Percentiles rank a stretch among this genome's conserved stretches.
phyloP scores from a whole-genome alignment of 768 basidiomycete genomes.

The Boletus subparvulus region DNA sequence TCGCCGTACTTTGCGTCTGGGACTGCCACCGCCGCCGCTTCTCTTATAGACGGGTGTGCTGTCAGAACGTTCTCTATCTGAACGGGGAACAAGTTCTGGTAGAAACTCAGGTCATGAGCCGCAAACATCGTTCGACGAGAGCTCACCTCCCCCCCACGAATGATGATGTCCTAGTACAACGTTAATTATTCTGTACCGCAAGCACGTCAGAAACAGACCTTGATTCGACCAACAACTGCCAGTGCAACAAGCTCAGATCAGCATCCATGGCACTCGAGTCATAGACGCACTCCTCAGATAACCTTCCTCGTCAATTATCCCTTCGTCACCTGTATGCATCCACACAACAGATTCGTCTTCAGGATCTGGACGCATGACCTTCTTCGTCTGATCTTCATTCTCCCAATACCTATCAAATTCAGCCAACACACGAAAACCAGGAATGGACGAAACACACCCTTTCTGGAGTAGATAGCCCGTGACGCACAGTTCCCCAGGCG shows the following conservation, averaged over 20 bases:
- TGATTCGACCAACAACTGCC: constrained; percentile 75
- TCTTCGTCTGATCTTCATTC: constrained; percentile 63
- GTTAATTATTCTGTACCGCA: constrained; percentile 1
- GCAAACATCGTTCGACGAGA: neutral
- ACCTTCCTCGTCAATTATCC: constrained; percentile 77
- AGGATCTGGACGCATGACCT: constrained; percentile 51
- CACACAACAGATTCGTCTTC: constrained; percentile 59
- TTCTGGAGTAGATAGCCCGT: constrained; percentile 79
- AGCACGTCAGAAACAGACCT: constrained; percentile 42
- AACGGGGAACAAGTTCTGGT: constrained; percentile 79
- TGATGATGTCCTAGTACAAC: constrained; percentile 66
- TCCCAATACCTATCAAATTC: constrained; percentile 63
- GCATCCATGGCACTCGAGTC: neutral
- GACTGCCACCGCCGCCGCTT: constrained; percentile 74
- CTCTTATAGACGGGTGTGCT: constrained; percentile 53
- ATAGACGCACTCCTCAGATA: constrained; percentile 62
- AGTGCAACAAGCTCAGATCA: neutral
- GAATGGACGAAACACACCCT: constrained; percentile 44
- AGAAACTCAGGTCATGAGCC: neutral
- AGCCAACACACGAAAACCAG: neutral
- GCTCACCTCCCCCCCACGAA: constrained; percentile 77
- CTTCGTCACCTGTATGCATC: constrained; percentile 87
- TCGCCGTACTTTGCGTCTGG: constrained; percentile 70
- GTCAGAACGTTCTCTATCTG: constrained; percentile 79
- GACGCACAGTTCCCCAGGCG: constrained; percentile 71